phyloP scores from a whole-genome alignment of 768 basidiomycete species.

The Trametes cingulata region DNA sequence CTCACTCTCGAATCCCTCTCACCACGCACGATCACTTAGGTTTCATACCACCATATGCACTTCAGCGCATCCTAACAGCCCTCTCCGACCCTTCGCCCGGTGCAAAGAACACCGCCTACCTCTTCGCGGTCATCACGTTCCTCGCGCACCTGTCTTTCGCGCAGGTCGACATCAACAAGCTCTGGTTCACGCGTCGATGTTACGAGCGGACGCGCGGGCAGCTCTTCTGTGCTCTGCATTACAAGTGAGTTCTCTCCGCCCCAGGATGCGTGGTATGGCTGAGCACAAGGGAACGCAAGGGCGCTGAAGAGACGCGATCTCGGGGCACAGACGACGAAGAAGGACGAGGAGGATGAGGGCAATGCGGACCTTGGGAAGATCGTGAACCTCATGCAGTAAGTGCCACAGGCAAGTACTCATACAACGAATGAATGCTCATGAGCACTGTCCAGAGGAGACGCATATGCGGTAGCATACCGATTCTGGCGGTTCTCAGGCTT shows the following conservation, averaged over 20 bases:
- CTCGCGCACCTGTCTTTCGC: conserved; percentile 67
- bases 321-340: conserved; percentile 44
- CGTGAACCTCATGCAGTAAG: conserved; percentile 74
- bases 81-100: conserved; percentile 44
- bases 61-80: conserved; percentile 58
- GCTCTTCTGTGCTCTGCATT: conserved; percentile 68
- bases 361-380: conserved; percentile 68
- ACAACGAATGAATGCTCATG: not conserved
- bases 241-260: conserved; percentile 39
- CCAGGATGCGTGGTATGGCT: not conserved
- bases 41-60: conserved; percentile 65
- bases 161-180: conserved; percentile 60
- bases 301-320: conserved; percentile 61
- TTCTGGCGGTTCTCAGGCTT: conserved; percentile 74
- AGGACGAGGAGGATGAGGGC: conserved; percentile 32
- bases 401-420: conserved; percentile 16
- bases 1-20: not conserved
- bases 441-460: conserved; percentile 53
- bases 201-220: conserved; percentile 75
- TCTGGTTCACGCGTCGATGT: conserved; percentile 68
- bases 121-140: conserved; percentile 62
- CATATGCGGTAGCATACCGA: conserved; percentile 67
- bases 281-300: conserved; percentile 1
- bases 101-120: conserved; percentile 48
- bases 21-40: conserved; percentile 40